These are phyloP conservation scores for Boletus vermiculosoides DNA, from an alignment of 768 basidiomycete genomes.

Conservation along the genomic window DNA sequence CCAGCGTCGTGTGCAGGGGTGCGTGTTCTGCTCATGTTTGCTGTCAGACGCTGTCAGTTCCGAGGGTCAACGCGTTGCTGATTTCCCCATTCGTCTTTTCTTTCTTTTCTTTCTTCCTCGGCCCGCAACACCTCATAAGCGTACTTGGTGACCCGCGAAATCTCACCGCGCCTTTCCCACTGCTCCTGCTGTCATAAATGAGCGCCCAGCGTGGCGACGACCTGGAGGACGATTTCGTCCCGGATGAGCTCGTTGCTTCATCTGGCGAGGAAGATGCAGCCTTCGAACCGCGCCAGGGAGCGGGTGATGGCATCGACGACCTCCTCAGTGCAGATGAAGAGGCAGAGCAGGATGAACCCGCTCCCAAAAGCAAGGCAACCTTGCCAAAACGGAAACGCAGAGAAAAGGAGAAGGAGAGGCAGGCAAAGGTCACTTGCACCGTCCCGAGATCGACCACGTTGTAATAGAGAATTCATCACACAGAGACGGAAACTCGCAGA, in stretches of 20 bases:
- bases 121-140: background rate
- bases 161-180: conserved; percentile 1
- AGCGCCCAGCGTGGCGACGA: conserved; percentile 62
- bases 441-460: background rate
- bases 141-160: background rate
- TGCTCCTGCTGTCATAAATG: conserved; percentile 12
- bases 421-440: conserved; percentile 54
- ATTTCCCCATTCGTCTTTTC: conserved; percentile 13
- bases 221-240: conserved; percentile 79
- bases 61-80: background rate
- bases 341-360: conserved; percentile 34
- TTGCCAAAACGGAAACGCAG: conserved; percentile 66
- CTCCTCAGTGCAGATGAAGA: conserved; percentile 49
- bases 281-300: conserved; percentile 28
- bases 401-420: conserved; percentile 72
- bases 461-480: conserved; percentile 11
- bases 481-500: conserved; percentile 69
- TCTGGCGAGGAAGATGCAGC: conserved; percentile 53
- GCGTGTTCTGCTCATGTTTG: conserved; percentile 32
- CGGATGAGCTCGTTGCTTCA: conserved; percentile 63
- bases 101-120: background rate
- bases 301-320: conserved; percentile 37
- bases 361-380: conserved; percentile 18
- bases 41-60: conserved; percentile 5
- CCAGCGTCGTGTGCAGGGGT: conserved; percentile 7